These are phyloP conservation scores for Lonicera japonica DNA, from an alignment of 129 eudicot species.

Conservation along the genomic window DNA sequence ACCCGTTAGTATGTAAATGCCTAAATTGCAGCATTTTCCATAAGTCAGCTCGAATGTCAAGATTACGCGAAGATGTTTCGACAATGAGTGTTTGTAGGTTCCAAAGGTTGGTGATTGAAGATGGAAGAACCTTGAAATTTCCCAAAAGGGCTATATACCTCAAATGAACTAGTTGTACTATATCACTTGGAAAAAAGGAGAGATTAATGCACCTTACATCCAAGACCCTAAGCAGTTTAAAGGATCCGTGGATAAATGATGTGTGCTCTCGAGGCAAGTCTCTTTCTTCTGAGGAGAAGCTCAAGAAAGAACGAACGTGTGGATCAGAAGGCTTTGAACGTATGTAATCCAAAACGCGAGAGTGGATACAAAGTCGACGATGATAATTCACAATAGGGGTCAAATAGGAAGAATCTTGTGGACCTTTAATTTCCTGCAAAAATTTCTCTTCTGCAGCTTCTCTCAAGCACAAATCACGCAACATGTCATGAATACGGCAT, in stretches of 20 bases:
- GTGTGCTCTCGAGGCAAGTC: conserved; percentile 28
- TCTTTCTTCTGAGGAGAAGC: conserved; percentile 29
- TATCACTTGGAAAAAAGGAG: conserved; percentile 40
- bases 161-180: conserved; percentile 37
- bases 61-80: conserved; percentile 26
- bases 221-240: conserved; percentile 47
- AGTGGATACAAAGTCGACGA: conserved; percentile 53
- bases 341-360: conserved; percentile 33
- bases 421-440: conserved; percentile 22
- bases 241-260: conserved; percentile 32
- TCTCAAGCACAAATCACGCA: conserved; percentile 41
- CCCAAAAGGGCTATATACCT: conserved; percentile 47
- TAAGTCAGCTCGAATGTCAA: conserved; percentile 41
- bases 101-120: conserved; percentile 36
- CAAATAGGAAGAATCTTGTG: neutral
- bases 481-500: conserved; percentile 48
- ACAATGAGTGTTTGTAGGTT: conserved; percentile 55
- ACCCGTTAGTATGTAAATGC: conserved; percentile 45
- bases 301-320: conserved; percentile 56
- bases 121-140: conserved; percentile 41
- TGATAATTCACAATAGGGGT: conserved; percentile 12
- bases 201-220: conserved; percentile 34
- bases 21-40: conserved; percentile 64
- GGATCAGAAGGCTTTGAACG: conserved; percentile 41
- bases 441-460: conserved; percentile 40